Conservation (phyloP, 2,329 filamentous ascomycete species). For the Penicillium sp. region DNA sequence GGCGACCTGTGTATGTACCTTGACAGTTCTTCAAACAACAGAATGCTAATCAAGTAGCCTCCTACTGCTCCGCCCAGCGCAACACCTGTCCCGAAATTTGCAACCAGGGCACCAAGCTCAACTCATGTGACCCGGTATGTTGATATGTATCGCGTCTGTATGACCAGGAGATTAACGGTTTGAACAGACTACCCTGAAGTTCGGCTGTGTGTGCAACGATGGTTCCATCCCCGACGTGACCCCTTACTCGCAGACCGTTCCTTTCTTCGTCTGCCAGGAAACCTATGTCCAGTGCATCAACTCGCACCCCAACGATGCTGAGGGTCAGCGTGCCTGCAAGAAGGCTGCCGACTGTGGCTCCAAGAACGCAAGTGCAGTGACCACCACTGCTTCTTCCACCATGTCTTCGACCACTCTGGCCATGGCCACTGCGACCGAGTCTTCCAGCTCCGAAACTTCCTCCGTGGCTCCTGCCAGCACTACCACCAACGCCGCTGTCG, state of each 20-base stretch:
- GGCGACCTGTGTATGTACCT: conserved; percentile 31
- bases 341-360: conserved; percentile 53
- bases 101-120: conserved; percentile 48
- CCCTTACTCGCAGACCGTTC: conserved; percentile 58
- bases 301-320: conserved; percentile 45
- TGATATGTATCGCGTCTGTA: neutral
- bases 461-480: conserved; percentile 28
- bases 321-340: conserved; percentile 51
- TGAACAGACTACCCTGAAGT: conserved; percentile 46
- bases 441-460: conserved; percentile 19
- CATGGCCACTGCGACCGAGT: conserved; percentile 35
- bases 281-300: conserved; percentile 52
- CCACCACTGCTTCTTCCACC: conserved; percentile 25
- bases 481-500: conserved; percentile 45
- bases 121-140: conserved; percentile 59
- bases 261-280: conserved; percentile 58
- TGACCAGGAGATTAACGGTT: conserved; percentile 1
- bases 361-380: conserved; percentile 42
- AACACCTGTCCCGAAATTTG: conserved; percentile 63
- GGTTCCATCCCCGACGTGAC: conserved; percentile 55
- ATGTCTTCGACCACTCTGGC: conserved; percentile 28
- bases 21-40: neutral
- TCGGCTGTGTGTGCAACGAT: conserved; percentile 58
- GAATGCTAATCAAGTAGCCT: conserved; percentile 30
- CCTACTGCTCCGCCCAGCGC: conserved; percentile 59